phyloP scores from a whole-genome alignment of 2,329 filamentous ascomycete species.

The Zymoseptoria passerinii region DNA sequence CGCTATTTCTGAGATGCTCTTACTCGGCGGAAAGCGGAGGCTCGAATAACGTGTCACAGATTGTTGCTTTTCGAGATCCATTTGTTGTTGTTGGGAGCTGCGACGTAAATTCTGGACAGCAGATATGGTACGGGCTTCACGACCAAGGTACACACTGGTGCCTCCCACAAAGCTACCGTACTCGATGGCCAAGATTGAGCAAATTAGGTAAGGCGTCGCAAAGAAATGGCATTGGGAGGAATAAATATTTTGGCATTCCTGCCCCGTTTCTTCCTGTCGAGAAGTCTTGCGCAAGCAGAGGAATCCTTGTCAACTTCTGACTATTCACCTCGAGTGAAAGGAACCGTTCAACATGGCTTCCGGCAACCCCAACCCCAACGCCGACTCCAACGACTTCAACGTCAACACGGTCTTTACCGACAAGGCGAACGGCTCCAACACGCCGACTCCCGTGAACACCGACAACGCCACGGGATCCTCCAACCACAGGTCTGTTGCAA shows the following conservation, averaged over 20 bases:
- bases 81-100: neutral
- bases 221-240: neutral
- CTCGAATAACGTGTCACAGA: neutral
- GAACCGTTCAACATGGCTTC: neutral
- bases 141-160: neutral
- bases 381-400: neutral
- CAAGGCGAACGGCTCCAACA: neutral
- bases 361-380: neutral
- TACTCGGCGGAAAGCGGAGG: neutral
- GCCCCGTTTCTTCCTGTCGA: neutral
- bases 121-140: neutral
- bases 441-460: constrained; percentile 8
- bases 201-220: neutral
- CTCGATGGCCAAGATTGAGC: neutral
- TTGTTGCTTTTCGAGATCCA: neutral
- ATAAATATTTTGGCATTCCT: neutral
- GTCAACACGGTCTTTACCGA: neutral
- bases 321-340: neutral
- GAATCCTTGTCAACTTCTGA: neutral
- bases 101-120: neutral
- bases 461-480: constrained; percentile 1
- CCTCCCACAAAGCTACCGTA: neutral
- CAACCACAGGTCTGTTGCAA: neutral
- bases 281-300: neutral
- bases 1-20: neutral